phyloP scores from a whole-genome alignment of 2,329 filamentous ascomycete species.

The Waltergamsia citrina region DNA sequence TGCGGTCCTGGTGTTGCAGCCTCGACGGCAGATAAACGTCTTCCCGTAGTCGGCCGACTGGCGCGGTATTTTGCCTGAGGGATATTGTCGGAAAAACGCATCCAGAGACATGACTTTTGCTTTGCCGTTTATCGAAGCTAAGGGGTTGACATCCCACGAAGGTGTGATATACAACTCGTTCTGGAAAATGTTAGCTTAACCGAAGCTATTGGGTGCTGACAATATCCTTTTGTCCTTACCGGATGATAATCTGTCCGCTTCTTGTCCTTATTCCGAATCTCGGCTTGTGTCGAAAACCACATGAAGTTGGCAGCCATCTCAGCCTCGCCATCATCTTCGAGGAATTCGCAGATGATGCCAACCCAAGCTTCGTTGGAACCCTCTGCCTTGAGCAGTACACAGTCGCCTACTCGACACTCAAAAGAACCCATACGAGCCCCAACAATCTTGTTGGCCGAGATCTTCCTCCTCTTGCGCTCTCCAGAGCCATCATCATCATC shows the following conservation, averaged over 20 bases:
- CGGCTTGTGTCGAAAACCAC: conserved; percentile 91
- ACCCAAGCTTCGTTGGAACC: conserved; percentile 86
- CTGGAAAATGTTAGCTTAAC: conserved; percentile 21
- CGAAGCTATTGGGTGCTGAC: not conserved
- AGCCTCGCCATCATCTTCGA: conserved; percentile 42
- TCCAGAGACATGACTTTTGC: conserved; percentile 69
- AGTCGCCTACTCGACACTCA: conserved; percentile 72
- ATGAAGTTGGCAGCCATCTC: conserved; percentile 81
- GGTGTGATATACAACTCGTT: conserved; percentile 91
- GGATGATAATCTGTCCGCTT: conserved; percentile 72
- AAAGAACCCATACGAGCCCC: conserved; percentile 79
- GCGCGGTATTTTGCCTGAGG: conserved; percentile 64
- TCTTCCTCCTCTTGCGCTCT: conserved; percentile 24
- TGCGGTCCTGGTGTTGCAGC: conserved; percentile 79
- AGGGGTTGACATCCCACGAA: conserved; percentile 76
- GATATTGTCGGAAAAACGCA: conserved; percentile 59
- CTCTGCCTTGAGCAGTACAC: conserved; percentile 79
- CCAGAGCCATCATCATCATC: conserved; percentile 13
- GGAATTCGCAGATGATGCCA: conserved; percentile 76
- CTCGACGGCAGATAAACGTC: conserved; percentile 80
- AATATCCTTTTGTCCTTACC: conserved; percentile 29
- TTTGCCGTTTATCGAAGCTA: conserved; percentile 85
- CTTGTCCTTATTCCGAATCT: conserved; percentile 75
- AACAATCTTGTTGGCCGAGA: conserved; percentile 46
- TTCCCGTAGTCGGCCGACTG: conserved; percentile 70